Evolutionary conservation across 2,329 filamentous ascomycete genomes (phyloP), one percentile per base, ranked within the genome.

Genomic region (Alternaria dauci): DNA sequence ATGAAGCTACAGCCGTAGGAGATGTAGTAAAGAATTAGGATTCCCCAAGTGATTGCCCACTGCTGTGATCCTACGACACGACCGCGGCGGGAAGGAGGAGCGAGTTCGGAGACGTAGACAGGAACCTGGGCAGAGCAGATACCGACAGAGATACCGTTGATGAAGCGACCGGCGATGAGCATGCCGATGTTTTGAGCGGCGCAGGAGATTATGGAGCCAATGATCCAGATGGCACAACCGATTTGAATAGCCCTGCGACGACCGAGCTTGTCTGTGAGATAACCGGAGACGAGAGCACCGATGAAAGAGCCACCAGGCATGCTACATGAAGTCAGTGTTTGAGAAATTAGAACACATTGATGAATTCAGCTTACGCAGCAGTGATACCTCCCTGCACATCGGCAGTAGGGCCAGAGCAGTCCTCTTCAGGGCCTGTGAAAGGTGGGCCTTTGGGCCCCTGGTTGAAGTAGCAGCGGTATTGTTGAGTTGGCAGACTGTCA

Each of bases 131-230:
- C 86, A 38, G 87, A 89, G 65, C 87, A 88, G 68, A 93, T 92
- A 61, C 91, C 91, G 56, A 93, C 89, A 58, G 88, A 88, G 66
- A 93, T 71, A 42, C 91, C 91, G 64, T 90, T 89, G 75, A 93
- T 86, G 63, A 79, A 90, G 80, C 91, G 88, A 3, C 91, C 91
- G 3, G 85, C 85, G 61, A 91, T 87, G 18, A 94, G 84, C 89
- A 93, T 92, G 28, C 81, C 84, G 42, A 93, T 86, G 71, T 88
- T 88, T 69, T 89, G 85, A 2, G 89, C 76, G 2, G 88, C 86
- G 50, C 85, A 86, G 70, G 89, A 85, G 58, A 92, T 85, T 58
- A 85, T 82, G 30, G 86, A 87, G 28, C 89, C 89, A 46, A 88
- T 81, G 55, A 84, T 80, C 83, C 83, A 85, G 66, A 86, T 82